Conservation (phyloP, 1,139 yeast species). For the Blastobotrys indianensis region DNA sequence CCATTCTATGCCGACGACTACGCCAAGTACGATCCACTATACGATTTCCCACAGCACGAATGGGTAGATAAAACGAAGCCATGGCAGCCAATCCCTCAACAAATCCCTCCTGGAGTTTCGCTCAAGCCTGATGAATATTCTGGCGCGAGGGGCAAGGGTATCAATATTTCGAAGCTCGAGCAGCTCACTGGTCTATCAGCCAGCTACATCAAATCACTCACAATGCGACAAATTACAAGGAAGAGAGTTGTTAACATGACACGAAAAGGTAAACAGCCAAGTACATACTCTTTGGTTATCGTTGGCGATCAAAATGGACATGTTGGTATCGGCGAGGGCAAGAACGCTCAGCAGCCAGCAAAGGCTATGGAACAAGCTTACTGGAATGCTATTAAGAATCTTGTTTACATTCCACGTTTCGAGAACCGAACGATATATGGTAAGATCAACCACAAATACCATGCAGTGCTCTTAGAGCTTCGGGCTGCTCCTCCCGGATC, state of each 20-base stretch:
- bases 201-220: conserved; percentile 56
- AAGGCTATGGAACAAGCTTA: conserved; percentile 81
- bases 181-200: conserved; percentile 68
- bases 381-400: conserved; percentile 89
- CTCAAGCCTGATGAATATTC: conserved; percentile 31
- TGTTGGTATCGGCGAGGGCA: conserved; percentile 94
- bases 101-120: conserved; percentile 38
- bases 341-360: conserved; percentile 71
- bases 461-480: conserved; percentile 76
- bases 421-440: conserved; percentile 91
- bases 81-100: conserved; percentile 40
- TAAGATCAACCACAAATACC: conserved; percentile 74
- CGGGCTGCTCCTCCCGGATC: conserved; percentile 91
- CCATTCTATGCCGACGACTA: conserved; percentile 60
- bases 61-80: conserved; percentile 41
- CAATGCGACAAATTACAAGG: conserved; percentile 43
- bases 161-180: conserved; percentile 32
- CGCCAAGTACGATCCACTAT: conserved; percentile 50
- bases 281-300: conserved; percentile 78
- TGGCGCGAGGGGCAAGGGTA: conserved; percentile 40
- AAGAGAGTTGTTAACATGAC: conserved; percentile 91
- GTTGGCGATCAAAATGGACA: conserved; percentile 93
- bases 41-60: conserved; percentile 47
- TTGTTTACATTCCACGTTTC: conserved; percentile 75
- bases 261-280: conserved; percentile 84